Evolutionary conservation across 2,329 filamentous ascomycete species (phyloP).

Genomic region (Aureobasidium sp.): DNA sequence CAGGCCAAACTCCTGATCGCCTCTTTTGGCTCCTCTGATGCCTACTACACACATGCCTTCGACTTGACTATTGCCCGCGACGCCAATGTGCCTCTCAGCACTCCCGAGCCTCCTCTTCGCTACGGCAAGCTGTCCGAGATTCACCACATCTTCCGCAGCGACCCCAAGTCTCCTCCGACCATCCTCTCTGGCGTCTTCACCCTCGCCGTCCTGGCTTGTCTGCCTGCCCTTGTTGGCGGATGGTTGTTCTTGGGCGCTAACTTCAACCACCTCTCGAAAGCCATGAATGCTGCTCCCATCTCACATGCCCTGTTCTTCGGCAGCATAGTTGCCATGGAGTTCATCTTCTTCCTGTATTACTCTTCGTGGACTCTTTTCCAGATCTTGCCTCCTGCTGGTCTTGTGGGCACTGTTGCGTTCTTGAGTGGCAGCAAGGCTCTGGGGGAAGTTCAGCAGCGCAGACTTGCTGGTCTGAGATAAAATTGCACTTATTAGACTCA

Average conservation of each 20-base stretch:
- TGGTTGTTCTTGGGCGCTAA: constrained; percentile 83
- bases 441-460: constrained; percentile 83
- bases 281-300: constrained; percentile 67
- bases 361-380: constrained; percentile 87
- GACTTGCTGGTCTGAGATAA: constrained; percentile 63
- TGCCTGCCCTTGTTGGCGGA: constrained; percentile 64
- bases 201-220: constrained; percentile 60
- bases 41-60: constrained; percentile 65
- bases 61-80: constrained; percentile 61
- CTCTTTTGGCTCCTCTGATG: constrained; percentile 70
- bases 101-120: constrained; percentile 62
- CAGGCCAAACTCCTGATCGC: constrained; percentile 76
- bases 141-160: constrained; percentile 78
- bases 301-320: constrained; percentile 81
- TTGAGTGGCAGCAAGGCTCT: constrained; percentile 84
- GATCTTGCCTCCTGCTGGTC: constrained; percentile 63
- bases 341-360: constrained; percentile 92
- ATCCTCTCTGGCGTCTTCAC: constrained; percentile 73
- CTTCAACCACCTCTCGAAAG: constrained; percentile 66
- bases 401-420: constrained; percentile 65
- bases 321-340: constrained; percentile 81
- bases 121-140: constrained; percentile 83
- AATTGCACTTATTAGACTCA: not conserved
- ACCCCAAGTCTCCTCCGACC: constrained; percentile 72
- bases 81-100: constrained; percentile 50